Conservation (phyloP, 2,329 filamentous ascomycete species). For the Colletotrichum navitas region DNA sequence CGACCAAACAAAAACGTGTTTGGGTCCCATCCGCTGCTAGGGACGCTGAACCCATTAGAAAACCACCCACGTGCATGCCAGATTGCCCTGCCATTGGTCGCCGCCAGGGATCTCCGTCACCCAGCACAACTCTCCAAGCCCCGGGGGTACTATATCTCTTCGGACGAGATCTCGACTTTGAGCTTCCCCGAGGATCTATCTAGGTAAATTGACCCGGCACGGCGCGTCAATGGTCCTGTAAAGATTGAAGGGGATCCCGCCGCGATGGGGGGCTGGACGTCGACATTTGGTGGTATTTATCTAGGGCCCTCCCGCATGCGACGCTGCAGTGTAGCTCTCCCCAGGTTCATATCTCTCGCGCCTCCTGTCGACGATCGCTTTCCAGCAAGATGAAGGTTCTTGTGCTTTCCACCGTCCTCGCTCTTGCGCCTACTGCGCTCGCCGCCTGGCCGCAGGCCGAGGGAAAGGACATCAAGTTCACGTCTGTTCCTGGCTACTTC, state of each 20-base stretch:
- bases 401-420: slow-evolving; percentile 48
- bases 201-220: slow-evolving; percentile 40
- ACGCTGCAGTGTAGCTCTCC: slow-evolving; percentile 25
- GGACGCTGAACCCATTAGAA: slow-evolving; percentile 11
- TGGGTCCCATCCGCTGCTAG: slow-evolving; percentile 24
- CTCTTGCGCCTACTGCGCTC: slow-evolving; percentile 47
- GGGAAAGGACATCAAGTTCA: slow-evolving; percentile 66
- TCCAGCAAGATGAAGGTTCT: slow-evolving; percentile 52
- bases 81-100: slow-evolving; percentile 50
- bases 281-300: slow-evolving; percentile 35
- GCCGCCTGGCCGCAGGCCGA: slow-evolving; percentile 51
- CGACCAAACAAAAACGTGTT: slow-evolving; percentile 27
- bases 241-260: slow-evolving; percentile 19
- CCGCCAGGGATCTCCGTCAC: slow-evolving; percentile 22
- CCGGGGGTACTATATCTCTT: slow-evolving; percentile 17
- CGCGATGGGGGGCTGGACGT: slow-evolving; percentile 7
- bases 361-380: slow-evolving; percentile 9
- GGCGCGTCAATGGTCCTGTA: slow-evolving; percentile 36
- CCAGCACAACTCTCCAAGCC: background rate
- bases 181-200: slow-evolving; percentile 25
- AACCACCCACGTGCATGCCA: slow-evolving; percentile 44
- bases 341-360: slow-evolving; percentile 10
- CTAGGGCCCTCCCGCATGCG: slow-evolving; percentile 31
- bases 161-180: slow-evolving; percentile 33
- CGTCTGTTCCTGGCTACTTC: slow-evolving; percentile 72